Evolutionary conservation across 1,284 basidiomycete genomes (phyloP), one percentile per base, ranked within the genome.

Genomic region (Volvariella volvacea): DNA sequence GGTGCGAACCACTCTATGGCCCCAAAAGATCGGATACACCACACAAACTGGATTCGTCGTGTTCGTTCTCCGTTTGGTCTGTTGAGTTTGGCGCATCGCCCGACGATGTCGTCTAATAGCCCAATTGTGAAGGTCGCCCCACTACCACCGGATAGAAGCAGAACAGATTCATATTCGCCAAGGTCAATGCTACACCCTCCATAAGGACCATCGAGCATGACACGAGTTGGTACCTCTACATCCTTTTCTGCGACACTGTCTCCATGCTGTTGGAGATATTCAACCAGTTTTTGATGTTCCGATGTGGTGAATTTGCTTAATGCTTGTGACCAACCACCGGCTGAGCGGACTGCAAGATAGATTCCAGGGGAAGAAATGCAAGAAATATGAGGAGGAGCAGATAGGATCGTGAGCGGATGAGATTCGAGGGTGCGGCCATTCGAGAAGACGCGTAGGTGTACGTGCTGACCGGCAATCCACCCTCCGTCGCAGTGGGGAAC

Each of bases 391-490:
- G 74, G 63, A 0, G 86, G 78, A 0, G 86, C 84, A 34, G 76
- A 80, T 56, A 82, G 67, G 47, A 91, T 86, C 4, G 83, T 87
- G 46, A 91, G 68, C 0, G 88, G 84, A 52, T 91, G 89, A 0
- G 83, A 78, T 57, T 87, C 83, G 52, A 88, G 80, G 15, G 86
- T 54, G 12, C 77, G 72, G 0, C 78, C 79, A 0, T 64, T 68
- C 58, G 83, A 77, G 61, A 91, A 81, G 12, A 88, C 73, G 0
- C 87, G 80, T 2, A 92, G 61, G 36, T 78, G 77, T 51, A 91
- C 66, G 55, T 91, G 87, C 55, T 92, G 89, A 1, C 88, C 88
- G 0, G 83, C 82, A 1, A 76, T 62, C 86, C 88, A 92, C 4
- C 87, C 87, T 19, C 70, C 67, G 41, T 80, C 72, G 47, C 76